Evolutionary conservation across 306 rosid genomes (phyloP).

Genomic region (Lathyrus sativus): DNA sequence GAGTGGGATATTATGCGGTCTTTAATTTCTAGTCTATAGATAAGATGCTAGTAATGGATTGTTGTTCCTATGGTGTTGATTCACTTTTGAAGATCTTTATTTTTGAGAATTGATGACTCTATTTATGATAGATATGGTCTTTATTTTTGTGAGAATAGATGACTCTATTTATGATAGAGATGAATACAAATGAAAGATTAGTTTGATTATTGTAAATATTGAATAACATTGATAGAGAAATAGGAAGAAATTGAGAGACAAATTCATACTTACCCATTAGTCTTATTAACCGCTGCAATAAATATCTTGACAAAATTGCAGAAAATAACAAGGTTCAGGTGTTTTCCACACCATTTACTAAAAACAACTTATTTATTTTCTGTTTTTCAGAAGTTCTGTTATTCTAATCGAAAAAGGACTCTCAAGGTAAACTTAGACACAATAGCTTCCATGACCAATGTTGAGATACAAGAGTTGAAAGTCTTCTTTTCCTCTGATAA

Average conservation of each 20-base stretch:
- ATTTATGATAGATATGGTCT: not conserved
- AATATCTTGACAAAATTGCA: not conserved
- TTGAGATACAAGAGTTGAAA: too few species aligned
- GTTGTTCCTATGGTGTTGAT: not conserved
- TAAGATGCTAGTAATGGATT: not conserved
- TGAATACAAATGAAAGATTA: not conserved
- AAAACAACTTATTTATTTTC: too few species aligned
- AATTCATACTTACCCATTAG: not conserved
- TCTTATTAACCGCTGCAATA: not conserved
- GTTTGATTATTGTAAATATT: not conserved
- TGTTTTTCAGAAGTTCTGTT: too few species aligned
- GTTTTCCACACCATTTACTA: too few species aligned
- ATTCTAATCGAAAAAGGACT: too few species aligned
- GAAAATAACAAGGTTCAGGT: not conserved
- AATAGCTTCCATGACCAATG: too few species aligned
- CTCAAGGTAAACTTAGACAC: too few species aligned
- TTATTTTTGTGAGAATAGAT: not conserved
- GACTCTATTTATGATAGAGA: not conserved
- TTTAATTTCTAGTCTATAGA: not conserved
- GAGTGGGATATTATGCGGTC: not conserved
- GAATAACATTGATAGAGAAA: too few species aligned
- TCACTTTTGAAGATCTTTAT: not conserved
- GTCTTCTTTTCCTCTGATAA: too few species aligned
- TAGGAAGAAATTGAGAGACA: too few species aligned
- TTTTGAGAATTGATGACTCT: not conserved